Evolutionary conservation across 1,284 basidiomycete genomes (phyloP).

Genomic region (Microbotryum saponariae): DNA sequence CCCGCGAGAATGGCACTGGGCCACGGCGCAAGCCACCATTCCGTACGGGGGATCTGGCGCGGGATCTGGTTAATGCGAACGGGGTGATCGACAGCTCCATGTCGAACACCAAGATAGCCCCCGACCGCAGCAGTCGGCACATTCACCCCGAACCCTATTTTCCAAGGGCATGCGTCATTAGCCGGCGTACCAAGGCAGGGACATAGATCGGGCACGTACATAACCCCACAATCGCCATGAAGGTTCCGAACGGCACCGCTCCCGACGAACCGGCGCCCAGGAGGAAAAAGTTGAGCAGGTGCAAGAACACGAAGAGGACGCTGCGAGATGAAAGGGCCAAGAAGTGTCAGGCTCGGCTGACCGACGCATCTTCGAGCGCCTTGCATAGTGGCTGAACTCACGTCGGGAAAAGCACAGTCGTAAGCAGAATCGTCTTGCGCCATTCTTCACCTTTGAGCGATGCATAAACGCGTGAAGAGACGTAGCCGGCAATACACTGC

Average conservation of each 20-base stretch:
- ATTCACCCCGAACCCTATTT: too few species aligned
- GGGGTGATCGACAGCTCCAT: slow-evolving; percentile 57
- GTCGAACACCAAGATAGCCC: neutral
- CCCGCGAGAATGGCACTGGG: slow-evolving; percentile 74
- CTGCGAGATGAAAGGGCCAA: slow-evolving; percentile 41
- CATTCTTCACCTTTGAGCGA: slow-evolving; percentile 74
- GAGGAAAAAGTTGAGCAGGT: slow-evolving; percentile 79
- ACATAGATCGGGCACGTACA: slow-evolving; percentile 39
- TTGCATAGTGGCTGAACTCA: slow-evolving; percentile 43
- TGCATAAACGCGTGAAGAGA: slow-evolving; percentile 74
- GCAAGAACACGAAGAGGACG: slow-evolving; percentile 70
- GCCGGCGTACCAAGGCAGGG: neutral
- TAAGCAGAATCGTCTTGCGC: slow-evolving; percentile 75
- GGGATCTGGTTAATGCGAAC: slow-evolving; percentile 89
- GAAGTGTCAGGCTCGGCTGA: neutral
- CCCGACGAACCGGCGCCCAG: slow-evolving; percentile 80
- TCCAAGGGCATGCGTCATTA: too few species aligned
- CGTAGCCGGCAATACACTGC: slow-evolving; percentile 64
- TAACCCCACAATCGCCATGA: slow-evolving; percentile 78
- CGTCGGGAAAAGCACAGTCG: slow-evolving; percentile 82
- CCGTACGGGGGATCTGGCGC: slow-evolving; percentile 41
- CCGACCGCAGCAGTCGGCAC: too few species aligned
- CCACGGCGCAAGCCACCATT: slow-evolving; percentile 46
- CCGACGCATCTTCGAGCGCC: neutral
- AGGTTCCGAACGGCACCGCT: slow-evolving; percentile 93